Evolutionary conservation across 208 protist species (phyloP), one percentile per base, ranked within the genome.

Genomic region (Crithidia acanthocephali): DNA sequence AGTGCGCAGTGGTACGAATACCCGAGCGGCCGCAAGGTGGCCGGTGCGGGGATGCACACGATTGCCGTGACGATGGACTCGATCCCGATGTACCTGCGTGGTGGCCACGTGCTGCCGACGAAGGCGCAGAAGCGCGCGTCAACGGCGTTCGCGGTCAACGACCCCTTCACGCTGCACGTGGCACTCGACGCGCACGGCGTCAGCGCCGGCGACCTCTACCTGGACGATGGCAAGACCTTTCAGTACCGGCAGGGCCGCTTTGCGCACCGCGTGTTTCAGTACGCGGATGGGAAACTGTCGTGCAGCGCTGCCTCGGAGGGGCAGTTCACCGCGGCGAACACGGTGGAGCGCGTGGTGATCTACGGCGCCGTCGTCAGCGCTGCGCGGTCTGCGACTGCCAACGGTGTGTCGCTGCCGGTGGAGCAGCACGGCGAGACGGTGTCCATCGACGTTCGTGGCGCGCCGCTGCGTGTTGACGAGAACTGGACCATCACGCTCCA

Each of bases 161-260:
- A 99, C 74, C 94, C 97, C n/a, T 96, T 94, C 76, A 99, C 95
- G 4, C 84, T 99, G 16, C 81, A 81, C 58, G 85, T 98, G 20
- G 92, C 94, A 2, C 85, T 98, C 35, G 76, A 87, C 68, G 77
- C 74, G 22, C 57, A 78, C 9, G 81, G 81, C 35, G 76, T 72
- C 61, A 82, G 81, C 60, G 56, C 44, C 16, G 87, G 87, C 7
- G 81, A 87, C 35, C 72, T 92, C 27, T 92, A 86, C 75, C 69
- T 90, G 9, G 87, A 92, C 68, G 87, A 92, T 40, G 84, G 81
- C 8, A 71, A 78, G 50, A 83, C 77, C 23, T 90, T 85, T 50
- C 71, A 83, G 66, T 92, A 85, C 73, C 42, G 85, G 59, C 70
- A 52, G 16, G 87, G 87, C 13, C 62, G 52, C 0, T 92, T 80